Evolutionary conservation across 176 grass and related monocot genomes (phyloP).

Genomic region (Aegilops tauschii): DNA sequence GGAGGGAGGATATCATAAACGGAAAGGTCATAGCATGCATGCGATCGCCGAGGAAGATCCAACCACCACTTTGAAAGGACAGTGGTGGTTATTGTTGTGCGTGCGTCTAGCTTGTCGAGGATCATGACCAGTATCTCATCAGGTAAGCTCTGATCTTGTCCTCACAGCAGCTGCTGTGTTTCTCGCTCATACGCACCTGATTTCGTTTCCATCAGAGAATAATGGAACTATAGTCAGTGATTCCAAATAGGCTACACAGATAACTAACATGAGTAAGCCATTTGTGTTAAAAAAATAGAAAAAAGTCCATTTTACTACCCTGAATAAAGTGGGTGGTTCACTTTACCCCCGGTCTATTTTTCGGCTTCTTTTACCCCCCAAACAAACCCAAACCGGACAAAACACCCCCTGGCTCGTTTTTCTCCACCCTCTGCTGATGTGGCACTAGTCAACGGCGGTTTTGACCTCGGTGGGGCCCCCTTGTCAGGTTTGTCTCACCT

Average conservation of each 20-base stretch:
- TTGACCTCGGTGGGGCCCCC: too few relatives aligned
- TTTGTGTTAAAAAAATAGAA: too few relatives aligned
- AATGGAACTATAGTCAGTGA: not conserved
- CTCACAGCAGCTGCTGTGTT: not conserved
- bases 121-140: slow-evolving; percentile 15
- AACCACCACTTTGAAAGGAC: slow-evolving; percentile 14
- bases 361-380: too few relatives aligned
- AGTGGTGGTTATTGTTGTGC: not conserved
- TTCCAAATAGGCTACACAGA: not conserved
- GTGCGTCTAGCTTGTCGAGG: not conserved
- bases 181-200: not conserved
- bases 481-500: too few relatives aligned
- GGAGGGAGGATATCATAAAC: slow-evolving; percentile 6
- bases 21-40: not conserved
- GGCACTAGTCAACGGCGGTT: too few relatives aligned
- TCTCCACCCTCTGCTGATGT: too few relatives aligned
- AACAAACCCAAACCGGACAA: too few relatives aligned
- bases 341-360: too few relatives aligned
- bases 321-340: too few relatives aligned
- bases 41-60: not conserved
- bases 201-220: not conserved
- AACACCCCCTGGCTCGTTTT: too few relatives aligned
- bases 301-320: too few relatives aligned
- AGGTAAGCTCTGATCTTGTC: slow-evolving; percentile 17
- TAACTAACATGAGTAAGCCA: not conserved